These are phyloP conservation scores for Polysphondylium violaceum DNA, from an alignment of 78 protist species.

Conservation along the genomic window DNA sequence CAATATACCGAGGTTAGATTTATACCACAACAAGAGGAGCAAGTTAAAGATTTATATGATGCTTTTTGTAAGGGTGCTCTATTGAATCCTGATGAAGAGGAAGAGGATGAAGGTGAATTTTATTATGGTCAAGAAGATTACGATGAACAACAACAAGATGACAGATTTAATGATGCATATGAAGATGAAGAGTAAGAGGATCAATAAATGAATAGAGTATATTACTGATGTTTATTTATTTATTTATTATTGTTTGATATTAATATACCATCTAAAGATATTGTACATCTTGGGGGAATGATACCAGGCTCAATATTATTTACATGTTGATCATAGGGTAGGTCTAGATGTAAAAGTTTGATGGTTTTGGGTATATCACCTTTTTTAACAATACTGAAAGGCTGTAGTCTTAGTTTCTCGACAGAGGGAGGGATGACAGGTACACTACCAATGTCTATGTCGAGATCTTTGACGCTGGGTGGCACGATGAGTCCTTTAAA, in stretches of 20 bases:
- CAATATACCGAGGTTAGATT: conserved; percentile 5
- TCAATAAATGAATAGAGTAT: no score
- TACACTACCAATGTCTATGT: background rate
- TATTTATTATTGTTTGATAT: background rate
- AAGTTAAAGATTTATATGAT: background rate
- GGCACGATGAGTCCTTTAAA: background rate
- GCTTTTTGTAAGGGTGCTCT: background rate
- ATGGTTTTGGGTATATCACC: background rate
- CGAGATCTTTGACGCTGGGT: background rate
- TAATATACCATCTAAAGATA: background rate
- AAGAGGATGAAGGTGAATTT: conserved; percentile 14
- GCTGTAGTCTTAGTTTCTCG: background rate
- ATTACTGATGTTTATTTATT: no score
- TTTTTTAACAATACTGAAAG: background rate
- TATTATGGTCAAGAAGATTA: background rate
- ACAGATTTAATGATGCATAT: background rate
- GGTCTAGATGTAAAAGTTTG: background rate
- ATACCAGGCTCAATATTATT: background rate
- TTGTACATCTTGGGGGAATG: background rate
- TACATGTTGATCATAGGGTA: background rate
- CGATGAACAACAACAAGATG: background rate
- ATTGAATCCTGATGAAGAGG: conserved; percentile 12
- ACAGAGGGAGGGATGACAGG: background rate
- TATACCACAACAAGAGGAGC: background rate
- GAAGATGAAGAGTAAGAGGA: background rate